phyloP scores from a whole-genome alignment of 306 rosid species.

The Parietaria judaica region DNA sequence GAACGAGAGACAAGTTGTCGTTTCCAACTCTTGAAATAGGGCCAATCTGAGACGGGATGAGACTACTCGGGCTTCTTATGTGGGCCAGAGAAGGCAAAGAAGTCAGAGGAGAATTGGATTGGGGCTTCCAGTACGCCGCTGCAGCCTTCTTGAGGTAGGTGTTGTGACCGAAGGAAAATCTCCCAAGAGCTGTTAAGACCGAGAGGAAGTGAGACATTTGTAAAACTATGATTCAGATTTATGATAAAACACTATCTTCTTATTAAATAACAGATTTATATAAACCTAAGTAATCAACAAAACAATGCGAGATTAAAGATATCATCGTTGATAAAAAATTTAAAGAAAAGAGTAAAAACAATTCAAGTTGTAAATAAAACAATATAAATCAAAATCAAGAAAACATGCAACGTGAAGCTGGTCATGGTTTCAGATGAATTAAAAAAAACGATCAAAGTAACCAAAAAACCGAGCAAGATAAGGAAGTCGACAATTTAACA shows the following conservation, averaged over 20 bases:
- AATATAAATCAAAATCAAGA: no score
- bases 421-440: neutral
- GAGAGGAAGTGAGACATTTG: neutral
- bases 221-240: neutral
- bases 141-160: constrained; percentile 89
- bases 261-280: no score
- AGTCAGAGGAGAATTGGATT: constrained; percentile 59
- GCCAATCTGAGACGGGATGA: constrained; percentile 79
- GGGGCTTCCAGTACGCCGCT: constrained; percentile 90
- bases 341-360: neutral
- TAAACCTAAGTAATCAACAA: no score
- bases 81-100: constrained; percentile 75
- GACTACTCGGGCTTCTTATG: constrained; percentile 46
- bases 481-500: no score
- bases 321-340: neutral
- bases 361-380: no score
- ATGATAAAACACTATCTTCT: neutral
- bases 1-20: constrained; percentile 50
- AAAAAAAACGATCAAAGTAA: neutral
- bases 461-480: neutral
- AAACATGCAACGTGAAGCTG: neutral
- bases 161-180: constrained; percentile 96
- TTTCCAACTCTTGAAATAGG: constrained; percentile 66
- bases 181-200: constrained; percentile 59
- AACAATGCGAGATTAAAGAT: no score